phyloP scores from a whole-genome alignment of 805 yeast genomes.

The Nakazawaea holstii region DNA sequence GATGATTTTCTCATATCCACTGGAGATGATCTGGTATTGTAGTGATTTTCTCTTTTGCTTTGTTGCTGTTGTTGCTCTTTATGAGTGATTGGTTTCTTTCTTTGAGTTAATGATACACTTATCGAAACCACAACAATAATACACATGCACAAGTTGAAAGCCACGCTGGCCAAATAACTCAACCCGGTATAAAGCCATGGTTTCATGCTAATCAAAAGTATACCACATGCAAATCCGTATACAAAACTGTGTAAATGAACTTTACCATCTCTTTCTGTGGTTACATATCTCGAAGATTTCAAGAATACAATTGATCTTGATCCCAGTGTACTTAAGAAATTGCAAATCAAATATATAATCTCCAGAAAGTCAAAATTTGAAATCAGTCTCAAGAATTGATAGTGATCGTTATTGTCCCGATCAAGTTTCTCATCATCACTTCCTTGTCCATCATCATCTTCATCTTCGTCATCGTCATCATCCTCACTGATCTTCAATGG shows the following conservation, averaged over 20 bases:
- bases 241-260: conserved; percentile 22
- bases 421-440: too few species aligned
- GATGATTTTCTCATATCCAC: conserved; percentile 1
- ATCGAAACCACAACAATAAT: conserved; percentile 13
- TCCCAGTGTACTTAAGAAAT: not conserved
- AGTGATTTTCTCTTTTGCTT: not conserved
- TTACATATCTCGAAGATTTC: conserved; percentile 17
- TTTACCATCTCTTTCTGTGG: conserved; percentile 16
- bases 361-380: conserved; percentile 3
- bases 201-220: conserved; percentile 14
- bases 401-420: not conserved
- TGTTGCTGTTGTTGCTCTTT: too few species aligned
- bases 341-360: not conserved
- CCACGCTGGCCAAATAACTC: conserved; percentile 18
- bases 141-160: conserved; percentile 15
- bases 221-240: conserved; percentile 17
- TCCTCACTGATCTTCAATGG: not conserved
- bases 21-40: conserved; percentile 8
- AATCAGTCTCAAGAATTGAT: not conserved
- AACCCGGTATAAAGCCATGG: conserved; percentile 18
- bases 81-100: not conserved
- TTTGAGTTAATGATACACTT: conserved; percentile 15
- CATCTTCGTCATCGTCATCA: not conserved
- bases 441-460: too few species aligned
- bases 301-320: not conserved